phyloP scores from a whole-genome alignment of 2,329 filamentous ascomycete species.

The Penicillium sp. region DNA sequence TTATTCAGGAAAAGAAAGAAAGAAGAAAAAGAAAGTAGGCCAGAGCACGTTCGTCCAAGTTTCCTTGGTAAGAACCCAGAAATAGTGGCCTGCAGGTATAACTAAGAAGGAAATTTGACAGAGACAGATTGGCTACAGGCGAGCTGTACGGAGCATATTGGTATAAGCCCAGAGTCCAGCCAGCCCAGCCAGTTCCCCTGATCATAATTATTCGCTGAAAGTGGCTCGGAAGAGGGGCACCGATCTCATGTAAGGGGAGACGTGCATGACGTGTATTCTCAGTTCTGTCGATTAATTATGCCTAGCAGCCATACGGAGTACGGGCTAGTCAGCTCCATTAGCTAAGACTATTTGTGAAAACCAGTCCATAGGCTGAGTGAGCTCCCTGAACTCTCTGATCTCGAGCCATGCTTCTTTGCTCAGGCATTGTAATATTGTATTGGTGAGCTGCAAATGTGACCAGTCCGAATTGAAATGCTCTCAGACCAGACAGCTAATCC shows the following conservation, averaged over 20 bases:
- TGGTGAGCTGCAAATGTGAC: slow-evolving; percentile 9
- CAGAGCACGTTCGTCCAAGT: background rate
- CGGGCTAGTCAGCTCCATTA: no score
- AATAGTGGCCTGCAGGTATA: background rate
- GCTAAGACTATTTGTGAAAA: background rate
- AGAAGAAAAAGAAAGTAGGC: background rate
- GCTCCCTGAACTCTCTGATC: background rate
- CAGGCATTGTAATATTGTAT: background rate
- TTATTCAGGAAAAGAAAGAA: background rate
- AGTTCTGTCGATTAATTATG: no score
- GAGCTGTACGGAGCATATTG: background rate
- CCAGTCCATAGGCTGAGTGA: background rate
- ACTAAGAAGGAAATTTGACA: background rate
- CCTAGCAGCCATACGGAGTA: no score
- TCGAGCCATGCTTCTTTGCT: background rate
- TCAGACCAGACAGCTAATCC: background rate
- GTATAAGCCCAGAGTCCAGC: background rate
- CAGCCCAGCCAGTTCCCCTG: background rate
- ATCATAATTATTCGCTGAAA: background rate
- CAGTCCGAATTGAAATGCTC: slow-evolving; percentile 4
- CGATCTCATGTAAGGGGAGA: slow-evolving; percentile 3
- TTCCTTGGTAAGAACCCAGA: background rate
- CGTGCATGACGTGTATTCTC: slow-evolving; percentile 11
- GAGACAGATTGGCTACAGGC: background rate
- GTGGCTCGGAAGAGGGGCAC: slow-evolving; percentile 3